These are phyloP conservation scores for Aspergillaceae sp. DNA, from an alignment of 2,329 filamentous ascomycete species.

Conservation along the genomic window DNA sequence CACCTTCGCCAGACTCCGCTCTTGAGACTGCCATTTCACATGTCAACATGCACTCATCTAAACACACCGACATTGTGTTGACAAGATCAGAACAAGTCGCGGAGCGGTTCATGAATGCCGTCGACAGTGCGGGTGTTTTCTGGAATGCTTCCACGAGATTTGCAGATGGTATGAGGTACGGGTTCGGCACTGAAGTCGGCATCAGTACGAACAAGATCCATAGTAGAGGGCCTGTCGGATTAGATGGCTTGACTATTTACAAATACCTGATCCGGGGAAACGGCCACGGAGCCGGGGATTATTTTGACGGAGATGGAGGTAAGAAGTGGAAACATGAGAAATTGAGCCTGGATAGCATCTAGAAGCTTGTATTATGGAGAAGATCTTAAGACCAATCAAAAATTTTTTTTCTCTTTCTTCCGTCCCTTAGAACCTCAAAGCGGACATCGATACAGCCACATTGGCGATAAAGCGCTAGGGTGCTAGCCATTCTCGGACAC, in stretches of 20 bases:
- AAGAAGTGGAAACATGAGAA: conserved; percentile 50
- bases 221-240: conserved; percentile 79
- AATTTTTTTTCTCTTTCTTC: not conserved
- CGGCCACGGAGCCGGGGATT: conserved; percentile 73
- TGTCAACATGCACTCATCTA: conserved; percentile 85
- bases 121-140: conserved; percentile 89
- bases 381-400: not conserved
- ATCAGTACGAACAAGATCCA: conserved; percentile 99
- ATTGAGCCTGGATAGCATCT: conserved; percentile 23
- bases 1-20: conserved; percentile 20
- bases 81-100: conserved; percentile 61
- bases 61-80: conserved; percentile 88
- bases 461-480: not conserved
- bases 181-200: conserved; percentile 95
- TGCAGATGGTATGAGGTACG: conserved; percentile 93
- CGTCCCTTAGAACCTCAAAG: not conserved
- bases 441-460: not conserved
- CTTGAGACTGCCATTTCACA: conserved; percentile 69
- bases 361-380: not conserved
- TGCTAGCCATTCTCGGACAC: not conserved
- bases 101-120: conserved; percentile 70
- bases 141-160: conserved; percentile 95
- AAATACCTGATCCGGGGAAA: conserved; percentile 84
- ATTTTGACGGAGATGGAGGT: conserved; percentile 47
- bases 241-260: conserved; percentile 94